phyloP scores from a whole-genome alignment of 495 filamentous ascomycete genomes.

The Tuber melanosporum region DNA sequence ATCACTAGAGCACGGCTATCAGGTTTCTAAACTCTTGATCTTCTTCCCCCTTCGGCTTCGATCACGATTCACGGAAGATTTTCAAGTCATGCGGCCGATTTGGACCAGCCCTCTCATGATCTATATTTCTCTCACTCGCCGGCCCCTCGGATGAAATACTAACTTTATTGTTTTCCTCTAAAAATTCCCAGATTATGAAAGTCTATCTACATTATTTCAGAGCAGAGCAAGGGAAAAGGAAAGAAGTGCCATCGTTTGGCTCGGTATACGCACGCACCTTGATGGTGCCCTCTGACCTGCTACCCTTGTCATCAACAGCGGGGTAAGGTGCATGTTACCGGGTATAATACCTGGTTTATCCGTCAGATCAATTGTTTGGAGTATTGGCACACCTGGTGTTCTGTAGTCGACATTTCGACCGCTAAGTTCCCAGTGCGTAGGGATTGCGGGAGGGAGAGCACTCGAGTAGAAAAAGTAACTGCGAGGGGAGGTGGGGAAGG shows the following conservation, averaged over 20 bases:
- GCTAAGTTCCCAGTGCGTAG: not conserved
- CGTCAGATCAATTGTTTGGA: not conserved
- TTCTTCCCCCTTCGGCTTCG: not conserved
- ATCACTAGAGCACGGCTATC: not conserved
- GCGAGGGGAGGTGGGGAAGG: not conserved
- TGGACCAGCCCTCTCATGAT: not conserved
- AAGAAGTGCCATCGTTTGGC: constrained; percentile 2
- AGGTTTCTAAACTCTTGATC: not conserved
- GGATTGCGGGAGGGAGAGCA: not conserved
- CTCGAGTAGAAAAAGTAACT: not conserved
- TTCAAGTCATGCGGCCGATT: not conserved
- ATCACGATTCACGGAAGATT: constrained; percentile 1
- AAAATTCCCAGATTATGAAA: not conserved
- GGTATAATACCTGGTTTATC: constrained; percentile 1
- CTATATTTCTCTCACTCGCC: not conserved
- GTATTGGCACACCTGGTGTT: not conserved
- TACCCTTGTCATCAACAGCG: not conserved
- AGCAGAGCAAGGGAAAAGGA: constrained; percentile 8
- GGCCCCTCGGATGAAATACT: not conserved
- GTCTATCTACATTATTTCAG: not conserved
- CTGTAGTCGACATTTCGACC: not conserved
- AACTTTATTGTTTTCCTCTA: not conserved
- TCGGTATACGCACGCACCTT: not conserved
- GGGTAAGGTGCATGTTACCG: not conserved
- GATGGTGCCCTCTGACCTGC: not conserved